These are phyloP conservation scores for Leishmania tropica DNA, from an alignment of 208 protist species.

Conservation along the genomic window DNA sequence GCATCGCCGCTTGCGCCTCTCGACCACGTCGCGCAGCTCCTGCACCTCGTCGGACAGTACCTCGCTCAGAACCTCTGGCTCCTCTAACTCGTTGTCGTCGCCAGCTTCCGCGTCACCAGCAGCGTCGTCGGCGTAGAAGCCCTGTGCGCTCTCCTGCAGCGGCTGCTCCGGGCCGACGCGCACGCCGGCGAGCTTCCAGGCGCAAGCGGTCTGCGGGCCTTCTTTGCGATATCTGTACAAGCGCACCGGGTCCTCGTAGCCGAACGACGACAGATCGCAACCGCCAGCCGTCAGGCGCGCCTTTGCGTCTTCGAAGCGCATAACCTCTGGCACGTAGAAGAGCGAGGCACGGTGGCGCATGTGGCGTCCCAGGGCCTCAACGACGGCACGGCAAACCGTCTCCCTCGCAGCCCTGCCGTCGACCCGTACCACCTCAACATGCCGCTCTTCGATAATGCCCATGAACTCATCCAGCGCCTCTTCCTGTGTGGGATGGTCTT, in stretches of 20 bases:
- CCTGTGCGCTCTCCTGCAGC: background rate
- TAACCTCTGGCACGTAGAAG: conserved; percentile 71
- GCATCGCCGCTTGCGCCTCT: conserved; percentile 31
- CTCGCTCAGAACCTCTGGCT: conserved; percentile 72
- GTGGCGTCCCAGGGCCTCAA: conserved; percentile 47
- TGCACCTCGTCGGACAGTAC: conserved; percentile 71
- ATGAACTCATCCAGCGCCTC: conserved; percentile 81
- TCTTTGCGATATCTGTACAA: conserved; percentile 50
- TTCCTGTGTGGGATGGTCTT: conserved; percentile 31
- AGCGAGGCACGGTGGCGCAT: conserved; percentile 80
- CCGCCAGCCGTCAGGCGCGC: conserved; percentile 46
- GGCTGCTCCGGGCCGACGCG: conserved; percentile 4
- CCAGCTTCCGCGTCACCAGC: conserved; percentile 16
- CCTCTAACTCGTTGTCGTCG: conserved; percentile 39
- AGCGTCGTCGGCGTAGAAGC: conserved; percentile 4
- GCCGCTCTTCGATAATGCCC: conserved; percentile 56
- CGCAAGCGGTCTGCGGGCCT: conserved; percentile 45
- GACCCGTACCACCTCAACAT: conserved; percentile 53
- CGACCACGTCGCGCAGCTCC: conserved; percentile 56
- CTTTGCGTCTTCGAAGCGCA: conserved; percentile 57
- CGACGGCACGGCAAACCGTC: conserved; percentile 55
- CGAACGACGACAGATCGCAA: conserved; percentile 66
- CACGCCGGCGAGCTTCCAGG: conserved; percentile 53
- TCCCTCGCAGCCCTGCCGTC: conserved; percentile 60
- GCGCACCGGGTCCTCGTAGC: conserved; percentile 62